phyloP scores from a whole-genome alignment of 1,139 yeast genomes.

The Blastobotrys malaysiensis region DNA sequence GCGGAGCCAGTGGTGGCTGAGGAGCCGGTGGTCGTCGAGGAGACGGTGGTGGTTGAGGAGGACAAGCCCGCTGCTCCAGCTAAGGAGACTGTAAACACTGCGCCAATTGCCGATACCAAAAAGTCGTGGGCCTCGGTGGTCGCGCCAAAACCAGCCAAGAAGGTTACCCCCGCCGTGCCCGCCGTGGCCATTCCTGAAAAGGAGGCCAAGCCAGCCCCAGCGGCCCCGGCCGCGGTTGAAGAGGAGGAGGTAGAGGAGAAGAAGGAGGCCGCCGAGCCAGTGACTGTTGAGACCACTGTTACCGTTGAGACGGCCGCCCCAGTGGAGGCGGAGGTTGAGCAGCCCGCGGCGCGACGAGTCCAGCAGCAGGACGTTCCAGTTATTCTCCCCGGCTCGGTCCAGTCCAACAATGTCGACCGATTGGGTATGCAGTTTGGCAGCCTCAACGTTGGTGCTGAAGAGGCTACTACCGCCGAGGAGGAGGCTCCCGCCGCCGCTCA shows the following conservation, averaged over 20 bases:
- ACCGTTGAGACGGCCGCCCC: constrained; percentile 15
- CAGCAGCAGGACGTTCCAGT: constrained; percentile 47
- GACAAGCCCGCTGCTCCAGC: constrained; percentile 8
- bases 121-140: constrained; percentile 41
- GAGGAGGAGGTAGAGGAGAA: constrained; percentile 5
- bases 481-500: constrained; percentile 18
- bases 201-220: constrained; percentile 10
- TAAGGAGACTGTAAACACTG: constrained; percentile 17
- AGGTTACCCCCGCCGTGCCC: constrained; percentile 16
- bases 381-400: constrained; percentile 53
- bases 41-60: background rate
- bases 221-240: constrained; percentile 10
- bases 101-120: constrained; percentile 14
- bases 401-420: constrained; percentile 44
- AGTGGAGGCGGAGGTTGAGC: constrained; percentile 17
- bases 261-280: constrained; percentile 13
- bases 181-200: constrained; percentile 11
- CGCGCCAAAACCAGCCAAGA: constrained; percentile 22
- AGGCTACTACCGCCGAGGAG: constrained; percentile 20
- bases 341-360: constrained; percentile 17
- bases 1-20: constrained; percentile 8
- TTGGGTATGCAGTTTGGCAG: constrained; percentile 72
- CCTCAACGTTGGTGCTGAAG: constrained; percentile 40
- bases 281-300: constrained; percentile 16
- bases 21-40: constrained; percentile 3